phyloP scores from a whole-genome alignment of 2,329 filamentous ascomycete genomes.

The Nemania sp. region DNA sequence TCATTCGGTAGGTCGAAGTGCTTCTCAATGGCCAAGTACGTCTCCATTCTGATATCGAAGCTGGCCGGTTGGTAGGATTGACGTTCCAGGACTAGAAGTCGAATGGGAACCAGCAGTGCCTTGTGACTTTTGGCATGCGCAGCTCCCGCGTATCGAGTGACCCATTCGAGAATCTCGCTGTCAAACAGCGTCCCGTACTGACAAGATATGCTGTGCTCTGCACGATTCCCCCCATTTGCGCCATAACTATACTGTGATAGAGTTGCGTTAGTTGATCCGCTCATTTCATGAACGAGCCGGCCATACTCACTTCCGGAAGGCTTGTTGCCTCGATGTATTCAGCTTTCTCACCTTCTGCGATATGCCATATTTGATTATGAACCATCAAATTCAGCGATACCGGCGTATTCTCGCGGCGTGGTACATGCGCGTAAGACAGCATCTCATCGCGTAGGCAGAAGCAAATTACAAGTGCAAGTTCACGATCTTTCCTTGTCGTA shows the following conservation, averaged over 20 bases:
- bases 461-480: no score
- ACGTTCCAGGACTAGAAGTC: slow-evolving; percentile 9
- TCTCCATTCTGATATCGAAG: slow-evolving; percentile 8
- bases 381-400: background rate
- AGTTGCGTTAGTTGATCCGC: background rate
- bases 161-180: slow-evolving; percentile 15
- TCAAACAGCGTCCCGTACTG: slow-evolving; percentile 6
- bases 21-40: slow-evolving; percentile 12
- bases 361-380: slow-evolving; percentile 10
- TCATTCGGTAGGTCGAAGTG: slow-evolving; percentile 4
- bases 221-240: background rate
- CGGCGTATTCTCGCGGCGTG: no score
- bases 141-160: background rate
- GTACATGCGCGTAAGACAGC: no score
- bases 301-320: background rate
- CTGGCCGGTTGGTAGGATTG: slow-evolving; percentile 6
- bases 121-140: background rate
- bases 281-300: background rate
- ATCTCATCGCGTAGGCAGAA: no score
- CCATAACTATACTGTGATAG: slow-evolving; percentile 7
- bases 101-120: background rate
- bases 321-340: slow-evolving; percentile 15
- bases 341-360: slow-evolving; percentile 10
- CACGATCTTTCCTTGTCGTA: no score
- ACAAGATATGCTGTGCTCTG: background rate